Conservation (phyloP, 2,329 filamentous ascomycete species). For the Lasiodiplodia theobromae region DNA sequence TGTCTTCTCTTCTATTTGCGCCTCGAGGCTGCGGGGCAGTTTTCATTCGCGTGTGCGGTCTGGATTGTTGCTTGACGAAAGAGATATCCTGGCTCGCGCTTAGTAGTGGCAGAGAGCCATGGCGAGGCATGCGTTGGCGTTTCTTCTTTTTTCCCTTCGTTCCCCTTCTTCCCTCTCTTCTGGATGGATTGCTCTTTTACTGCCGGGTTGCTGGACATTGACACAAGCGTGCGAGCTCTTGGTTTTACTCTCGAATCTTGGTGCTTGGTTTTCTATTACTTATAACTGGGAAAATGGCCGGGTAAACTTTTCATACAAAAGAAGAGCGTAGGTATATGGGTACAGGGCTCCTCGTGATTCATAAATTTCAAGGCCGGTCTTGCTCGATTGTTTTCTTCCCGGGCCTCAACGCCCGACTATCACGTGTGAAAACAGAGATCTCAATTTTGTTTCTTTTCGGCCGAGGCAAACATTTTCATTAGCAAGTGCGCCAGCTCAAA, state of each 20-base stretch:
- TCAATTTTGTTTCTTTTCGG: background rate
- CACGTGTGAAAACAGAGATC: background rate
- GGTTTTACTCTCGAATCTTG: background rate
- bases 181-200: background rate
- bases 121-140: constrained; percentile 29
- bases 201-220: constrained; percentile 2
- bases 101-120: constrained; percentile 24
- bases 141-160: background rate
- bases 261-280: background rate
- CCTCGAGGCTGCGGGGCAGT: background rate
- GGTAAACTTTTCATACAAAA: constrained; percentile 8
- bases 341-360: constrained; percentile 2
- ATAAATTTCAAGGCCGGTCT: constrained; percentile 7
- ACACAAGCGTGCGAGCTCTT: constrained; percentile 11
- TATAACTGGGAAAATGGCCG: background rate
- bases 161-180: background rate
- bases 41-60: constrained; percentile 15
- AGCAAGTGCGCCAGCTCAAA: constrained; percentile 7
- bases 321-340: constrained; percentile 3
- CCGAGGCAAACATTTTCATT: background rate
- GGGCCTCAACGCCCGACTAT: background rate
- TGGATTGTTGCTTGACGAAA: constrained; percentile 27
- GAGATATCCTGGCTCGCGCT: constrained; percentile 30
- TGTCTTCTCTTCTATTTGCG: constrained; percentile 17
- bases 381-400: background rate